Base-by-base conservation (phyloP, 306 rosid species). In the Prunus kanzakura region DNA sequence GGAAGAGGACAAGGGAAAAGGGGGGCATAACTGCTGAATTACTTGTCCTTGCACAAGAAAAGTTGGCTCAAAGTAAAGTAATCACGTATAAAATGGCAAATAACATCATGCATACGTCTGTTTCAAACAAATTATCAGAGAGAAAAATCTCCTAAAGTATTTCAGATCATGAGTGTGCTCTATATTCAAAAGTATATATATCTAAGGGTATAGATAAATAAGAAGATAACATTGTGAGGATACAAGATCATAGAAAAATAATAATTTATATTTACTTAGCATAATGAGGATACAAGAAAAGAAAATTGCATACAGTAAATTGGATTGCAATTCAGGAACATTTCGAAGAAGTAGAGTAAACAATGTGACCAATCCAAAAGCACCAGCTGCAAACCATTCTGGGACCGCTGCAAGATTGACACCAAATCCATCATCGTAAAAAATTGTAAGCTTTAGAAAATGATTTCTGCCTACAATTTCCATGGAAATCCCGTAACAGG, bases 381-480 rank as follows among this genome's bases (percentile, higher is more conserved):
- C 81, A 57, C 88, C 98, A 64, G 98, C 96, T 71, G 97, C 99
- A 63, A 92, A 82, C 98, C 97, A 96, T 83, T 96, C 99, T 29
- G 98, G 98, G 74, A 96, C 89, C 19, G 97, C 99, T 96, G 89
- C 77, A 88, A 77, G 76, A 76, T 55, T 74, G 62, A 41, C 45
- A 64, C 29, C 72, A 61, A 73, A 22, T 27, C 41, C 18, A 55
- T 82, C 43, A 78, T 49, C 9, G 4, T 60, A 60, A 78, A 67
- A 63, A 56, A 74, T 58, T 64, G 57, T 38, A 45, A 71, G 77
- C 64, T 82, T 58, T 32, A 69, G 56, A 71, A 15, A 66, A 8
- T n/a, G n/a, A 62, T 19, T 65, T 13, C 47, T 18, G 32, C 67
- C 68, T 27, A 56, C 38, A 50, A 61, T 62, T 66, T 56, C 11